Evolutionary conservation across 2,329 filamentous ascomycete genomes (phyloP).

Genomic region (Sclerotiophoma versabilis): DNA sequence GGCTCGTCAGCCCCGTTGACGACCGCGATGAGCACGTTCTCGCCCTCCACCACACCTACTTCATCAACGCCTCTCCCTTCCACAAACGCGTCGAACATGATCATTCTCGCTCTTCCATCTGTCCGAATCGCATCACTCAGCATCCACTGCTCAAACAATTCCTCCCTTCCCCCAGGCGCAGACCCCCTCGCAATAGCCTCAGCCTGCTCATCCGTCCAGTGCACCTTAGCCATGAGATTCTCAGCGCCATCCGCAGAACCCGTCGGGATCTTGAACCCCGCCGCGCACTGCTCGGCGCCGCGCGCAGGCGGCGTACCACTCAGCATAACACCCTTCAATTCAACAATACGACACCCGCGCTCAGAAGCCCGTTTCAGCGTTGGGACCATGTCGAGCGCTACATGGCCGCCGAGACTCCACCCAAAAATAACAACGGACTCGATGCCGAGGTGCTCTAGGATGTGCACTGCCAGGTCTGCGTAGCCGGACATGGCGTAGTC

Average conservation of each 20-base stretch:
- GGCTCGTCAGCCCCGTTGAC: constrained; percentile 42
- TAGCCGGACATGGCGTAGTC: constrained; percentile 43
- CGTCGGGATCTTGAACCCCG: constrained; percentile 18
- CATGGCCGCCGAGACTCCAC: constrained; percentile 45
- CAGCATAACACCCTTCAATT: constrained; percentile 38
- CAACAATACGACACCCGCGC: neutral
- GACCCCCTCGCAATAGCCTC: constrained; percentile 21
- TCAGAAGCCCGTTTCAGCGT: constrained; percentile 13
- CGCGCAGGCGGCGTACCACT: constrained; percentile 37
- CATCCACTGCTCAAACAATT: constrained; percentile 38
- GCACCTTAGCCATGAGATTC: constrained; percentile 17
- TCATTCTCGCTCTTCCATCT: constrained; percentile 32
- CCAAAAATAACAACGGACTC: constrained; percentile 36
- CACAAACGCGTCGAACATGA: constrained; percentile 34
- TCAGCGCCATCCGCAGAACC: constrained; percentile 11
- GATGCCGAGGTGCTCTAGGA: constrained; percentile 34
- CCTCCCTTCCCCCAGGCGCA: constrained; percentile 15
- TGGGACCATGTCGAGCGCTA: constrained; percentile 41
- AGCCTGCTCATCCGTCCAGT: constrained; percentile 27
- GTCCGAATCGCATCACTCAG: constrained; percentile 32
- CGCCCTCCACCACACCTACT: constrained; percentile 6
- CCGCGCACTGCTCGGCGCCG: constrained; percentile 24
- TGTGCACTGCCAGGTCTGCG: constrained; percentile 38
- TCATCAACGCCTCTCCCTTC: constrained; percentile 15
- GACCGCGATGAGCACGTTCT: constrained; percentile 33